phyloP scores from a whole-genome alignment of 306 rosid species.

The Prunus fruticosa region DNA sequence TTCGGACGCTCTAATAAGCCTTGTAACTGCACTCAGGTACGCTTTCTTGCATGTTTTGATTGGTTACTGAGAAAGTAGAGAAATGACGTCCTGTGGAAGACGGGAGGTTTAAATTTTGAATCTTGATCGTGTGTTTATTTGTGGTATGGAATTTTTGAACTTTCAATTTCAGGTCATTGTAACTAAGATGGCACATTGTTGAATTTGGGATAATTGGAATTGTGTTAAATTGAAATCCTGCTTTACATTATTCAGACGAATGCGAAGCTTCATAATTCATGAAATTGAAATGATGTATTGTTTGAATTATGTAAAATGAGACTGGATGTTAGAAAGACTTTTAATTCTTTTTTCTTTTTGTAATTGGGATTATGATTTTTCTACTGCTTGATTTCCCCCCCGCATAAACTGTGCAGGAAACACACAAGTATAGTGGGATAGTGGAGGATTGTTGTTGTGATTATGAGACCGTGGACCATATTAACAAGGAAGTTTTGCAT shows the following conservation, averaged over 20 bases:
- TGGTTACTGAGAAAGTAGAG: constrained; percentile 12
- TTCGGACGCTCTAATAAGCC: constrained; percentile 53
- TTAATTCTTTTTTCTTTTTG: not conserved
- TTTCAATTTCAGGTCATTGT: not conserved
- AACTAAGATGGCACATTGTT: not conserved
- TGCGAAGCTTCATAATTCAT: too few species aligned
- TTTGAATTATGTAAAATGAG: not conserved
- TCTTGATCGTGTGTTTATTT: not conserved
- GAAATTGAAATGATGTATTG: not conserved
- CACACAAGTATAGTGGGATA: constrained; percentile 36
- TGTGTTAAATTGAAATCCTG: not conserved
- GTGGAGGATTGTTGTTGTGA: constrained; percentile 62
- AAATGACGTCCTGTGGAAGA: not conserved
- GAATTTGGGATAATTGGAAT: not conserved
- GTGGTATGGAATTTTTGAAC: not conserved
- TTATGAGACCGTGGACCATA: constrained; percentile 47
- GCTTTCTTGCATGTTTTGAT: constrained; percentile 12
- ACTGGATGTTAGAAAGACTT: not conserved
- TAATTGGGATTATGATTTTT: not conserved
- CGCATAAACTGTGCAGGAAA: constrained; percentile 20
- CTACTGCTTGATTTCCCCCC: not conserved
- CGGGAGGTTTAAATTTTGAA: not conserved
- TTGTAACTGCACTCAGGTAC: constrained; percentile 68
- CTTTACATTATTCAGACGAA: not conserved
- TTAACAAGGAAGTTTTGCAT: constrained; percentile 42